Conservation (phyloP, 305 asterid species). For the Stenogyne calaminthoides region DNA sequence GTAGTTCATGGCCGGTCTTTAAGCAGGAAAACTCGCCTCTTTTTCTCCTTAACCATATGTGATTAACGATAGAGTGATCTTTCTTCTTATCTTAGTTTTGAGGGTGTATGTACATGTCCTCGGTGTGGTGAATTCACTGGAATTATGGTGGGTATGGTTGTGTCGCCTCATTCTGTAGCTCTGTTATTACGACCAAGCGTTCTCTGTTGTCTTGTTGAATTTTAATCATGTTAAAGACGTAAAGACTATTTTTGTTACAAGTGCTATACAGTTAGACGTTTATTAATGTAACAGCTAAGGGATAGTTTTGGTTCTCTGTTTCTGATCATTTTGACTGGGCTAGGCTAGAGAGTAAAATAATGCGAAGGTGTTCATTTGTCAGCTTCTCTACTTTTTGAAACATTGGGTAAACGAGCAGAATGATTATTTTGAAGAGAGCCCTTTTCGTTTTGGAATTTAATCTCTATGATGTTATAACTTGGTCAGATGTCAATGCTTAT, state of each 20-base stretch:
- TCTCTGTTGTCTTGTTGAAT: not conserved
- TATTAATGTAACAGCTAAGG: not conserved
- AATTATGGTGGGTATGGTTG: not conserved
- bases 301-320: not conserved
- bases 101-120: not conserved
- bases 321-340: slow-evolving; percentile 4
- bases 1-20: not conserved
- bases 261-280: not conserved
- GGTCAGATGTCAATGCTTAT: not conserved
- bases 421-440: not conserved
- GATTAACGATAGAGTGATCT: slow-evolving; percentile 4
- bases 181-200: not conserved
- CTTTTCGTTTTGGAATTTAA: not conserved
- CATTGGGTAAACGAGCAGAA: slow-evolving; percentile 1
- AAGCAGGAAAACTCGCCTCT: not conserved
- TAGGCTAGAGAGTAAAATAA: not conserved
- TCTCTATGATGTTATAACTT: slow-evolving; percentile 12
- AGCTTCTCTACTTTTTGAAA: not conserved
- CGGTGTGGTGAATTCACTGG: not conserved
- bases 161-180: not conserved
- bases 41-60: not conserved
- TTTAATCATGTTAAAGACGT: not conserved
- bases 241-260: not conserved
- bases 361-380: not conserved
- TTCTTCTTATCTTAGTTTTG: not conserved